Evolutionary conservation across 345 rosid genomes (phyloP), one percentile per base, ranked within the genome.

Genomic region (Brassica rapa): DNA sequence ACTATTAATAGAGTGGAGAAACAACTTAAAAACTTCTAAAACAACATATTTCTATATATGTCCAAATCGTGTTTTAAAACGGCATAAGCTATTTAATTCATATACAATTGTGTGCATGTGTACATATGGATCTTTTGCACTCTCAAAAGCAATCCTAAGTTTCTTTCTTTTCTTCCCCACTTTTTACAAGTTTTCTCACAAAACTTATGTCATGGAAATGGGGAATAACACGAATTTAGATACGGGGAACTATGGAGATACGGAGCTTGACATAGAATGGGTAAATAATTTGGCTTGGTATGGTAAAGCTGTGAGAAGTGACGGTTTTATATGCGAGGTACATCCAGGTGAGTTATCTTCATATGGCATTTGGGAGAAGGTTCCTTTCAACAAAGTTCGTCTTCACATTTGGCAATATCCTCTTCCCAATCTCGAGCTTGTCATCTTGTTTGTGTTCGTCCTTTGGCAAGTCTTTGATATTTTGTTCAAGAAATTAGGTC

Each of bases 271-370:
- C 6, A 0, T 77, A 4, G 0, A 21, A 1, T 79, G 74, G 78
- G 0, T 62, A 51, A 53, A 7, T 74, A 46, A 68, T 0, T 0
- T 80, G 9, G 23, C 46, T 46, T 80, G 78, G 75, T n/a, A 2
- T 12, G 78, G 82, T 35, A 70, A 80, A 37, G 49, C 61, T 53
- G 0, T 5, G 19, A 80, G 61, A 53, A 1, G 0, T 0, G 60
- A 80, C 29, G 70, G 70, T 15, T 5, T 2, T 56, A 0, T 68
- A 6, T 80, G 82, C 14, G 75, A 74, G 66, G 71, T 68, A 57
- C 66, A 80, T 77, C 84, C 84, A 49, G 24, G 78, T n/a, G 56
- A 67, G 55, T 2, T 72, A 12, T 72, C 73, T 51, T 81, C 84
- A 6, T 57, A 65, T 29, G 84, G 84, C 10, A 41, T 81, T 19